phyloP scores from a whole-genome alignment of 768 basidiomycete species.

The Tricholoma hemisulphureum region DNA sequence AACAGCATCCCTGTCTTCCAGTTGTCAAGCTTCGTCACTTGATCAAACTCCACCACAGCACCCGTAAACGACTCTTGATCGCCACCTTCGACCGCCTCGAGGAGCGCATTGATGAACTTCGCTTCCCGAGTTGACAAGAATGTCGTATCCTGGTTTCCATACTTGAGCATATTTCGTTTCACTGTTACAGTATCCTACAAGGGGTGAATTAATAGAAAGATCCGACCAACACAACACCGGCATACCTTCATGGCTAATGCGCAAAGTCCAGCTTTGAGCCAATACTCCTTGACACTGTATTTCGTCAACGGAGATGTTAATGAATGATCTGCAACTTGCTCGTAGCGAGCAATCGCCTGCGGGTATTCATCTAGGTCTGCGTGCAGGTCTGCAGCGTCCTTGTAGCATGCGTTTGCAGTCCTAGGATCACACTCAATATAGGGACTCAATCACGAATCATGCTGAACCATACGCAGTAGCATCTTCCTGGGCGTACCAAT shows the following conservation, averaged over 20 bases:
- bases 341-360: constrained; percentile 84
- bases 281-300: constrained; percentile 98
- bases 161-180: constrained; percentile 73
- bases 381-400: constrained; percentile 94
- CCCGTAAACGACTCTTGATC: constrained; percentile 66
- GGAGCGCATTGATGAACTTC: constrained; percentile 77
- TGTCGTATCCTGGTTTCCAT: constrained; percentile 77
- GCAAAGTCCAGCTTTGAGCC: constrained; percentile 85
- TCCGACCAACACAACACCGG: constrained; percentile 3
- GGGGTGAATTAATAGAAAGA: neutral
- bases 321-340: constrained; percentile 84
- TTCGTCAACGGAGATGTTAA: constrained; percentile 84
- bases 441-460: neutral
- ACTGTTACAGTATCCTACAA: constrained; percentile 81
- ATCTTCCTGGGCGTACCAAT: constrained; percentile 98
- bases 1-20: constrained; percentile 94
- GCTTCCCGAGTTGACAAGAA: constrained; percentile 90
- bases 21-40: constrained; percentile 88
- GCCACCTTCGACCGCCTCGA: constrained; percentile 62
- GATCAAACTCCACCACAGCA: constrained; percentile 90
- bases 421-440: constrained; percentile 38
- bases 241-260: constrained; percentile 84
- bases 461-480: constrained; percentile 75
- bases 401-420: constrained; percentile 93
- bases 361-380: constrained; percentile 86